Percentiles rank a stretch among this genome's conserved stretches.
phyloP scores from a whole-genome alignment of 1,139 yeast species.

The Meyerozyma carpophila region DNA sequence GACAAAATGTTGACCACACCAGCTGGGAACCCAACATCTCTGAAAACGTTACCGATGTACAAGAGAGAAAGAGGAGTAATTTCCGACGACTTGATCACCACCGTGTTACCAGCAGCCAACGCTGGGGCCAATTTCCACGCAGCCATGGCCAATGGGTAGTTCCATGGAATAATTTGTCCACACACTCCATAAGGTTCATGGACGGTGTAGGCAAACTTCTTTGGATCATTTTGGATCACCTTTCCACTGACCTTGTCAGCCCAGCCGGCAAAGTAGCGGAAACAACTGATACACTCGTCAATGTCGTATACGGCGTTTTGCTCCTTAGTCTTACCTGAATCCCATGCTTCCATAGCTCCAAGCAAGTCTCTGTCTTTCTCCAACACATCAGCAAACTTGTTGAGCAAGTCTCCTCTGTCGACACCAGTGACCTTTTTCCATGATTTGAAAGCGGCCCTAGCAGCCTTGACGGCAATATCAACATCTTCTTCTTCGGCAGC shows the following conservation, averaged over 20 bases:
- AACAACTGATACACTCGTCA: slow-evolving; percentile 49
- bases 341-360: slow-evolving; percentile 71
- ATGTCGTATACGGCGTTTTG: slow-evolving; percentile 51
- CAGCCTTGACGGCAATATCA: slow-evolving; percentile 71
- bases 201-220: slow-evolving; percentile 51
- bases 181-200: slow-evolving; percentile 75
- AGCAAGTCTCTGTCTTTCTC: slow-evolving; percentile 53
- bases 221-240: slow-evolving; percentile 56
- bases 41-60: slow-evolving; percentile 47
- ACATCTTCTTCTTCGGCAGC: slow-evolving; percentile 68
- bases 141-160: slow-evolving; percentile 56
- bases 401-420: slow-evolving; percentile 49
- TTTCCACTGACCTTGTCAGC: slow-evolving; percentile 76
- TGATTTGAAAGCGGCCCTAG: slow-evolving; percentile 58
- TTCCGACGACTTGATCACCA: slow-evolving; percentile 63
- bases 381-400: slow-evolving; percentile 57
- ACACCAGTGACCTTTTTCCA: slow-evolving; percentile 44
- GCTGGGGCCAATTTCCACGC: slow-evolving; percentile 62
- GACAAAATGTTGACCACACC: slow-evolving; percentile 63
- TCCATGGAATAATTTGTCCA: slow-evolving; percentile 70
- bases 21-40: slow-evolving; percentile 66
- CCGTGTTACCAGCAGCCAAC: slow-evolving; percentile 63
- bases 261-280: slow-evolving; percentile 78
- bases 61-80: slow-evolving; percentile 60
- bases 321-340: slow-evolving; percentile 70